Evolutionary conservation across 352 stramenopile species (phyloP).

Genomic region (Globisporangium mamillatum): DNA sequence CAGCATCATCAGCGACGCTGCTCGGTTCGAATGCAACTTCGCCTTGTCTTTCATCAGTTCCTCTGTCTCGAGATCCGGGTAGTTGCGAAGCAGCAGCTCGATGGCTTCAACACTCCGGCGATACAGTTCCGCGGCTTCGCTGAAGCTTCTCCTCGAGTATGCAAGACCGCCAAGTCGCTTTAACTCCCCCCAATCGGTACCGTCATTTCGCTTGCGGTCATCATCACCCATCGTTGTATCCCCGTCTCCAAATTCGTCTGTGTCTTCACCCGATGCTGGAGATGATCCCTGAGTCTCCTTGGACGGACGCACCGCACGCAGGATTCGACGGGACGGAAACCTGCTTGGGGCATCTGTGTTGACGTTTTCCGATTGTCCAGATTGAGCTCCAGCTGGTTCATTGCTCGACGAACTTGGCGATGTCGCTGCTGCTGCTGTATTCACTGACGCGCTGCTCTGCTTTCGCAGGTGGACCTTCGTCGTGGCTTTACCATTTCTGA

Average conservation of each 20-base stretch:
- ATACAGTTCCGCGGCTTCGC: constrained; percentile 58
- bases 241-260: constrained; percentile 9
- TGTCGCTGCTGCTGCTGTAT: not conserved
- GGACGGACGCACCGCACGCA: constrained; percentile 13
- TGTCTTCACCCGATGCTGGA: constrained; percentile 3
- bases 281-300: not conserved
- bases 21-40: constrained; percentile 77
- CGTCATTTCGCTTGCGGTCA: constrained; percentile 27
- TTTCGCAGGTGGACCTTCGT: not conserved
- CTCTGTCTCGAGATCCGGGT: constrained; percentile 30
- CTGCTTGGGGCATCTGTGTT: not conserved
- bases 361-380: not conserved
- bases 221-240: constrained; percentile 25
- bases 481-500: not conserved
- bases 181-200: constrained; percentile 54
- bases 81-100: constrained; percentile 31
- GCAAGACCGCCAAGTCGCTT: constrained; percentile 56
- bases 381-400: not conserved
- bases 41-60: constrained; percentile 69
- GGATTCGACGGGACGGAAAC: constrained; percentile 11
- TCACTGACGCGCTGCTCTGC: not conserved
- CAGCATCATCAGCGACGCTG: constrained; percentile 79
- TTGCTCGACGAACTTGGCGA: not conserved
- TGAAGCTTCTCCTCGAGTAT: constrained; percentile 39
- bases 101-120: constrained; percentile 53